Evolutionary conservation across 2,329 filamentous ascomycete genomes (phyloP).

Genomic region (Beauveria caledonica): DNA sequence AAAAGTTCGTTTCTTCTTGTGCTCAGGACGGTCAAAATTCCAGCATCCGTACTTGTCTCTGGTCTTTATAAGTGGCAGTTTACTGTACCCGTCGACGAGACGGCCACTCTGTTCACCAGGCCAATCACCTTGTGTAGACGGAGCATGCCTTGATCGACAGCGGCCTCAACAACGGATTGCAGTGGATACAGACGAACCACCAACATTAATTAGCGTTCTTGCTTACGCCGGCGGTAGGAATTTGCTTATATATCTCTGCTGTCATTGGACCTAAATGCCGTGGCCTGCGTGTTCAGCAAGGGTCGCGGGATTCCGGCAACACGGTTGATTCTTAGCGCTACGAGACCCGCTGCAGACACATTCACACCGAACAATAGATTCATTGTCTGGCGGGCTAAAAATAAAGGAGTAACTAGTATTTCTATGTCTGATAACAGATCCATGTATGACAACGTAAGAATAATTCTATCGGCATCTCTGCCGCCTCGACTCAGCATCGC

Average conservation of each 20-base stretch:
- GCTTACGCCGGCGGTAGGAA: background rate
- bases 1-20: no score
- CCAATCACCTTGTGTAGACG: background rate
- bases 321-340: background rate
- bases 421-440: background rate
- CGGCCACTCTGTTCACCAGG: background rate
- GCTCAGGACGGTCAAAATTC: background rate
- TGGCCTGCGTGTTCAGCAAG: background rate
- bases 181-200: slow-evolving; percentile 1
- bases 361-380: background rate
- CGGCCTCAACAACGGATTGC: background rate
- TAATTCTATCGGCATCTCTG: background rate
- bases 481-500: slow-evolving; percentile 8
- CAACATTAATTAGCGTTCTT: background rate
- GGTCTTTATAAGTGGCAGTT: background rate
- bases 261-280: background rate
- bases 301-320: background rate
- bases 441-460: background rate
- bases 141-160: background rate
- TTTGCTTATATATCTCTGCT: background rate
- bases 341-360: background rate
- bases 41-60: background rate
- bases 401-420: background rate
- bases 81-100: background rate
- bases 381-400: background rate